Conservation (phyloP, 2,329 filamentous ascomycete genomes). For the Cladophialophora chaetospira region DNA sequence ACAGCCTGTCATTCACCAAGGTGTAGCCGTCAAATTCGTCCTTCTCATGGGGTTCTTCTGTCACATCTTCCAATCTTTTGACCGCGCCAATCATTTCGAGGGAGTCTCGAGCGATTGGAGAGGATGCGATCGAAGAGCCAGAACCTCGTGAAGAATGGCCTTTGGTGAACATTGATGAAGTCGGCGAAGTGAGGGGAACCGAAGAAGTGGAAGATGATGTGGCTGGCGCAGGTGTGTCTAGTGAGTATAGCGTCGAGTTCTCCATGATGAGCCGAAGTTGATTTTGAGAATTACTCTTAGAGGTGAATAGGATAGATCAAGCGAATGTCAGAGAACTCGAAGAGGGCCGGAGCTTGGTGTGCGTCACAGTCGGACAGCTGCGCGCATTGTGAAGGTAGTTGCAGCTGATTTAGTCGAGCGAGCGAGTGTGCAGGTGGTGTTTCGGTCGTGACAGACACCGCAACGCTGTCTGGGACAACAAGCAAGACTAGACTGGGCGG, state of each 20-base stretch:
- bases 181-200: slow-evolving; percentile 25
- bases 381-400: slow-evolving; percentile 22
- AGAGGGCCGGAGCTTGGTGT: slow-evolving; percentile 10
- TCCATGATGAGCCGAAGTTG: slow-evolving; percentile 20
- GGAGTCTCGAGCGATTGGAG: slow-evolving; percentile 52
- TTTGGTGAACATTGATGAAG: slow-evolving; percentile 29
- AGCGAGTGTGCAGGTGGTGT: neutral
- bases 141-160: slow-evolving; percentile 32
- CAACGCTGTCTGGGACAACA: neutral
- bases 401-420: neutral
- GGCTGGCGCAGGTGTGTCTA: slow-evolving; percentile 12
- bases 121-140: slow-evolving; percentile 62
- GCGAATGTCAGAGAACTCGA: slow-evolving; percentile 22
- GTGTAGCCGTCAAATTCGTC: slow-evolving; percentile 29
- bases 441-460: neutral
- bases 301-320: slow-evolving; percentile 2
- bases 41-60: slow-evolving; percentile 64
- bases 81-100: slow-evolving; percentile 53
- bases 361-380: slow-evolving; percentile 27
- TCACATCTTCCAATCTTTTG: slow-evolving; percentile 76
- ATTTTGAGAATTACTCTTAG: slow-evolving; percentile 11
- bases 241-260: slow-evolving; percentile 4
- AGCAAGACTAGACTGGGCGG: too few species aligned
- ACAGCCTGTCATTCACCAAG: slow-evolving; percentile 23
- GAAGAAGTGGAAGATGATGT: slow-evolving; percentile 22